These are phyloP conservation scores for Yamadazyma mexicana DNA, from an alignment of 1,139 yeast genomes.

Conservation along the genomic window DNA sequence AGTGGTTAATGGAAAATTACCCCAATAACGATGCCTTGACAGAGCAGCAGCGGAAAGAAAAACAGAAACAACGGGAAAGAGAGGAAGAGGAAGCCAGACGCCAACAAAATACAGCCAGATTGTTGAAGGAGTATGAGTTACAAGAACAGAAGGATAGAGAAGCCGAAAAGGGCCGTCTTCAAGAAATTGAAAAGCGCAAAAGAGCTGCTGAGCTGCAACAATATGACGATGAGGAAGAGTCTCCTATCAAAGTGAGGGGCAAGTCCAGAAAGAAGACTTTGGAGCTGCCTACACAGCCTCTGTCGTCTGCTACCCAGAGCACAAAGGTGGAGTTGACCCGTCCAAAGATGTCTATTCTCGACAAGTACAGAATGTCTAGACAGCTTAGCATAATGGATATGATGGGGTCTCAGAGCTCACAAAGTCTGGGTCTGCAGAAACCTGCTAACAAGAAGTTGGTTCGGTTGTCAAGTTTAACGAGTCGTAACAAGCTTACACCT, in stretches of 20 bases:
- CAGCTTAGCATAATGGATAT: constrained; percentile 26
- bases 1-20: constrained; percentile 43
- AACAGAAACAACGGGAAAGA: constrained; percentile 11
- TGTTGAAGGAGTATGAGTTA: constrained; percentile 16
- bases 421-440: constrained; percentile 15
- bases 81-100: constrained; percentile 19
- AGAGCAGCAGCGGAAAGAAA: constrained; percentile 22
- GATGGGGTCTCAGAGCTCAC: too few species aligned
- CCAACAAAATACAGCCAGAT: constrained; percentile 12
- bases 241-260: constrained; percentile 37
- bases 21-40: constrained; percentile 30
- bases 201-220: constrained; percentile 1
- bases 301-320: constrained; percentile 15
- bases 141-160: constrained; percentile 10
- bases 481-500: constrained; percentile 10
- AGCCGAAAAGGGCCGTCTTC: constrained; percentile 8
- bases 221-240: constrained; percentile 15
- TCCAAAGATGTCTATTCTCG: constrained; percentile 55
- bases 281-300: constrained; percentile 20
- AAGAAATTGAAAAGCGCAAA: constrained; percentile 9
- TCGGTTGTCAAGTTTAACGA: constrained; percentile 27
- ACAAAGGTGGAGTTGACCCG: constrained; percentile 60
- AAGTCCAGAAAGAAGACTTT: constrained; percentile 28
- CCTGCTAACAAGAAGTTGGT: constrained; percentile 35
- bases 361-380: constrained; percentile 43